A percentile compares a stretch with the other conserved stretches of the same genome.
Conservation (phyloP, 2,329 filamentous ascomycete genomes). For the Neocatenulostroma microsporum region DNA sequence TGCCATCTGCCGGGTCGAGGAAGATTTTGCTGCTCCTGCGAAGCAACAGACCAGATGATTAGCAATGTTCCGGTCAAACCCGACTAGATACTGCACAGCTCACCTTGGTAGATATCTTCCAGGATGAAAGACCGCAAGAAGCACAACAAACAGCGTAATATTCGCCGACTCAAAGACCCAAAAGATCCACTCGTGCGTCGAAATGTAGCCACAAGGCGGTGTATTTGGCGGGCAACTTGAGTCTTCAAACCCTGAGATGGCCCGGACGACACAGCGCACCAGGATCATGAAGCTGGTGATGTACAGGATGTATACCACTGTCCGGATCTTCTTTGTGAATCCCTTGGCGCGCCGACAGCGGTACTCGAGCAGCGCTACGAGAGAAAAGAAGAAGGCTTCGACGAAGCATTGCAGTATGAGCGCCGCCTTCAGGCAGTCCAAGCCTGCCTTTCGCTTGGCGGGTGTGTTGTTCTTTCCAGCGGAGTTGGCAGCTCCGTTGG, state of each 20-base stretch:
- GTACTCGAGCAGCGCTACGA: constrained; percentile 41
- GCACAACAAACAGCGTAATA: constrained; percentile 45
- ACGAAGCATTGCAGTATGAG: constrained; percentile 45
- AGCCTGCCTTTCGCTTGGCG: constrained; percentile 35
- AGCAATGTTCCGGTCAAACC: background rate
- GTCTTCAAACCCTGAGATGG: constrained; percentile 41
- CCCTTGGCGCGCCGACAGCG: constrained; percentile 31
- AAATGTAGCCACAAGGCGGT: constrained; percentile 25
- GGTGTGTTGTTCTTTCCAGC: constrained; percentile 34
- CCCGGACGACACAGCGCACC: constrained; percentile 45
- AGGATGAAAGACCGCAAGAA: constrained; percentile 48
- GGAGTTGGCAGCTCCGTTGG: constrained; percentile 43
- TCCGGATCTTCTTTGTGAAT: constrained; percentile 37
- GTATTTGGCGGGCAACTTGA: constrained; percentile 12
- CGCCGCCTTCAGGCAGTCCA: constrained; percentile 42
- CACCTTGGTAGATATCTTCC: constrained; percentile 43
- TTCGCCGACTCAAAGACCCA: constrained; percentile 48
- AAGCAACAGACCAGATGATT: too few species aligned
- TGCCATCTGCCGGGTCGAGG: constrained; percentile 41
- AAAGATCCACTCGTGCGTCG: constrained; percentile 45
- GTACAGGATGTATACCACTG: constrained; percentile 42
- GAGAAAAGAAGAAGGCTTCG: constrained; percentile 42
- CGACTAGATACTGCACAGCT: background rate
- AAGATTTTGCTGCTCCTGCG: constrained; percentile 39
- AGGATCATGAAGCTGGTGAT: constrained; percentile 42